Conservation (phyloP, 495 filamentous ascomycete genomes). For the Chaetomium cochliodes region DNA sequence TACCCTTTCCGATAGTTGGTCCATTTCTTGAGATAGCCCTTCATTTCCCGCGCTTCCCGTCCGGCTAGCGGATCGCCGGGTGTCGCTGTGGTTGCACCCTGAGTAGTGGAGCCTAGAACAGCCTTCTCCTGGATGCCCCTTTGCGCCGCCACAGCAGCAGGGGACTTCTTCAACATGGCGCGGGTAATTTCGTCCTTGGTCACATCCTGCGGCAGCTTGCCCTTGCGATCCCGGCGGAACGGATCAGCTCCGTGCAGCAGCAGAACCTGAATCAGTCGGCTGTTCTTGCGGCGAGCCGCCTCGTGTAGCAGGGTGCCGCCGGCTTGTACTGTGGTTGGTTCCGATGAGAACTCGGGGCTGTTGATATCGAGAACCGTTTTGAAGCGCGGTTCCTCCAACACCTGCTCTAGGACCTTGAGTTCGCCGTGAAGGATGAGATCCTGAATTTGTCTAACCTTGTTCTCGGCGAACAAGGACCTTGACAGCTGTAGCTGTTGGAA, state of each 20-base stretch:
- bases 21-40: conserved; percentile 98
- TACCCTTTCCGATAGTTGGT: conserved; percentile 97
- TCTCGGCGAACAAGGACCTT: conserved; percentile 84
- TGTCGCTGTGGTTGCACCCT: conserved; percentile 54
- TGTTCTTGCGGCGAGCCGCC: conserved; percentile 82
- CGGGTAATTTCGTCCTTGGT: conserved; percentile 91
- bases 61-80: conserved; percentile 66
- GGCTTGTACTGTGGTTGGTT: conserved; percentile 66
- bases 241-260: conserved; percentile 96
- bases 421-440: conserved; percentile 66
- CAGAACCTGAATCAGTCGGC: conserved; percentile 79
- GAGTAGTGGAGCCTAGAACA: conserved; percentile 72
- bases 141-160: conserved; percentile 90
- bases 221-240: conserved; percentile 89
- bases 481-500: conserved; percentile 93
- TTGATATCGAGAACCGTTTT: conserved; percentile 88
- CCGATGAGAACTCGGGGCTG: conserved; percentile 79
- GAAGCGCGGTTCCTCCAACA: conserved; percentile 80
- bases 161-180: conserved; percentile 86
- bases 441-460: conserved; percentile 78
- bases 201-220: conserved; percentile 92
- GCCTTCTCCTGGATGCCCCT: conserved; percentile 95
- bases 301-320: conserved; percentile 93
- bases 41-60: conserved; percentile 93
- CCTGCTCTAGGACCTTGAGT: conserved; percentile 71